A percentile compares a stretch with the other conserved stretches of the same genome.
These are phyloP conservation scores for Lycium barbarum DNA, from an alignment of 257 asterid species.

Conservation along the genomic window DNA sequence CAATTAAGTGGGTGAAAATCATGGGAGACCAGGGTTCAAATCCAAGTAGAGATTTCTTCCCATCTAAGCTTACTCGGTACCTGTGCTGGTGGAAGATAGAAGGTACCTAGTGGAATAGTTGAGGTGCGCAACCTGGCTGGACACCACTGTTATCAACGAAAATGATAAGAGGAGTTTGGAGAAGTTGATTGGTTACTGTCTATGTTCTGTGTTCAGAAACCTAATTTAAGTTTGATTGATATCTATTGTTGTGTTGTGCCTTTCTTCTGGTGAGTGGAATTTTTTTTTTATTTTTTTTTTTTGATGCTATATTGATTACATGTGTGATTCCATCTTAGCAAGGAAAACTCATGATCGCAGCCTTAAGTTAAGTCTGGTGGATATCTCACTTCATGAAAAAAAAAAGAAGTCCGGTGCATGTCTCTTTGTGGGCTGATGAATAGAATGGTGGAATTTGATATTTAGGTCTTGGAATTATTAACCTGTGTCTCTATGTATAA, in stretches of 20 bases:
- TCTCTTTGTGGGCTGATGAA: slow-evolving; percentile 1
- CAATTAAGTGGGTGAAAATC: background rate
- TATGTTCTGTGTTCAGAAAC: background rate
- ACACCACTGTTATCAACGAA: background rate
- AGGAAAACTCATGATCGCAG: background rate
- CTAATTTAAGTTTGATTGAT: background rate
- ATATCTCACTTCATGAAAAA: background rate
- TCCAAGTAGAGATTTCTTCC: slow-evolving; percentile 4
- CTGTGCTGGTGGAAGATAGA: background rate
- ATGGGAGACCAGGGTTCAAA: background rate
- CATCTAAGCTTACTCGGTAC: background rate
- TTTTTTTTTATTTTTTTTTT: too few species aligned
- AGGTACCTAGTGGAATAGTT: background rate
- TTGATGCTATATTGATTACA: background rate
- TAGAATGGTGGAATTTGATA: background rate
- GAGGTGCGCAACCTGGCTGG: background rate
- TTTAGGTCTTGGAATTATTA: background rate
- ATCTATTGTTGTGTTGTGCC: slow-evolving; percentile 1
- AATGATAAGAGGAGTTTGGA: background rate
- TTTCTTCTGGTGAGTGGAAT: background rate
- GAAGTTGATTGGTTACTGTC: background rate
- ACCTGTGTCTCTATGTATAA: background rate
- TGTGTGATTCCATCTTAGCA: background rate
- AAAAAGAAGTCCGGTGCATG: background rate
- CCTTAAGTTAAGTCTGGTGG: background rate